Evolutionary conservation across 495 filamentous ascomycete species (phyloP).

Genomic region (Symbiotaphrina buchneri): DNA sequence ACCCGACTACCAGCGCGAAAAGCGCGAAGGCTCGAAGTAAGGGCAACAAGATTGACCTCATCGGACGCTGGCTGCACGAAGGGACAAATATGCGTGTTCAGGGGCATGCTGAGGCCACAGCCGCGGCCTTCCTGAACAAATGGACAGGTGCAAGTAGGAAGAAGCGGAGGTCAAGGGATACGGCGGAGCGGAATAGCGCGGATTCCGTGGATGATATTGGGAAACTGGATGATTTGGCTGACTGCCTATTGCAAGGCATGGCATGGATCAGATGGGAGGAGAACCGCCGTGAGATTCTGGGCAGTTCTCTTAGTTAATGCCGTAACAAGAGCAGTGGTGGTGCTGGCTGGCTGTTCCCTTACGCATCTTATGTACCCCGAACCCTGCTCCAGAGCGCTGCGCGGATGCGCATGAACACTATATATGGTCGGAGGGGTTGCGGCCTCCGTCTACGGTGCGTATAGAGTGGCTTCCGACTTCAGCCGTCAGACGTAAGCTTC

Average conservation of each 20-base stretch:
- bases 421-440: too few species aligned
- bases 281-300: constrained; percentile 28
- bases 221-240: constrained; percentile 83
- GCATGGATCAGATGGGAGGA: constrained; percentile 72
- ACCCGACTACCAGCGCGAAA: constrained; percentile 7
- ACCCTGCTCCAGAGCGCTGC: too few species aligned
- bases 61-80: constrained; percentile 27
- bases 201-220: constrained; percentile 9
- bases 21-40: constrained; percentile 12
- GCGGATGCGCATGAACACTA: too few species aligned
- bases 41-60: constrained; percentile 38
- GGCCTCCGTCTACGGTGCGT: too few species aligned
- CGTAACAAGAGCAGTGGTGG: too few species aligned
- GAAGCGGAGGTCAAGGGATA: neutral
- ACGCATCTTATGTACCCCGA: too few species aligned
- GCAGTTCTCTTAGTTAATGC: too few species aligned
- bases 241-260: constrained; percentile 70
- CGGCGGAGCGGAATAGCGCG: neutral
- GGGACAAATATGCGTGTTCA: constrained; percentile 1
- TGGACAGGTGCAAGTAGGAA: neutral
- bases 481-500: too few species aligned
- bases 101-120: constrained; percentile 1
- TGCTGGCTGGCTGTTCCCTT: too few species aligned
- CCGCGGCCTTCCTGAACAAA: constrained; percentile 3
- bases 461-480: too few species aligned